Base-by-base conservation (phyloP, 345 rosid species). In the Erysimum cheiranthoides region DNA sequence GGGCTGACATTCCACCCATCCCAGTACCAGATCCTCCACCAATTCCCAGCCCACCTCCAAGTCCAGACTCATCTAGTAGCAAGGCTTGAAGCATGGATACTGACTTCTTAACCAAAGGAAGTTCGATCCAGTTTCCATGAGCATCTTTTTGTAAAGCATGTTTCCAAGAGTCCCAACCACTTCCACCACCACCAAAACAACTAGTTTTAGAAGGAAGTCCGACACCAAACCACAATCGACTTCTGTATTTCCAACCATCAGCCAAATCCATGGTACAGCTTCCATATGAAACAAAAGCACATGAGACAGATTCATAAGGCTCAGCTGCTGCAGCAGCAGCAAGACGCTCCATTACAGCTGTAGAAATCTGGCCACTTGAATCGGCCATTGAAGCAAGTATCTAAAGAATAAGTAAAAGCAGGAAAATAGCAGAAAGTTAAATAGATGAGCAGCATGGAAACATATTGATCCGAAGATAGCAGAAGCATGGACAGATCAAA, bases 21-120 rank as follows among this genome's bases (percentile, higher is more conserved):
- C 99, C 99, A 69, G 99, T 95, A 69, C 97, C 97, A 16, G 99
- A 95, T 78, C 94, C 99, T 76, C 90, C 93, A 60, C 97, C 97
- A 17, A 95, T 87, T 65, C 97, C 99, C 70, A 92, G 88, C 38
- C 97, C 99, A 74, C 99, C 99, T 74, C 97, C 97, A 73, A 95
- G 96, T 64, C 99, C 96, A 63, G 97, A 86, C 68, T 92, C 96
- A 71, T 95, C 97, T 78, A 92, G 75, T 51, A 95, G 79, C 62
- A 95, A 84, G 30, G 99, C 95, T 82, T 92, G 97, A 71, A 95
- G 99, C 97, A 95, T 92, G 47, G 89, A 78, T 50, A 92, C 96
- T 42, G 97, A 92, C 83, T 92, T 95, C 84, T 92, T 88, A 30
- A 95, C 93, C 76, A 95, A 63, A 66, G 97, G 91, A 64, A 95